phyloP scores from a whole-genome alignment of 805 yeast species.

The Hanseniaspora osmophila region DNA sequence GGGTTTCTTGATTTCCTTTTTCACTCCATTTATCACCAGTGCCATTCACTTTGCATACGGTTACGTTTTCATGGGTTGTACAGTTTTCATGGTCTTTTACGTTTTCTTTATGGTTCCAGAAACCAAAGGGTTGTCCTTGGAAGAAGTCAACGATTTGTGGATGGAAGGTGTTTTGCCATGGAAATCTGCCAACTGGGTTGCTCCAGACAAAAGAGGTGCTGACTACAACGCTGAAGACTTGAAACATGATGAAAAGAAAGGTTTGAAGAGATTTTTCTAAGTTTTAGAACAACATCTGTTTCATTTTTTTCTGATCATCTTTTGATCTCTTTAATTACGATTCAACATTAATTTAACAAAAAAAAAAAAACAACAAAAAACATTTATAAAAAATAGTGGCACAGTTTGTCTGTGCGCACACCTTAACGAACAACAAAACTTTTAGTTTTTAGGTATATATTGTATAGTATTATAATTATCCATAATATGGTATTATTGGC shows the following conservation, averaged over 20 bases:
- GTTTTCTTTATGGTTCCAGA: conserved; percentile 63
- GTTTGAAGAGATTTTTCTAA: conserved; percentile 15
- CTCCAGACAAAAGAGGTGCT: conserved; percentile 27
- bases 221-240: conserved; percentile 18
- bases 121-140: conserved; percentile 70
- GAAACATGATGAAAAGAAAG: conserved; percentile 19
- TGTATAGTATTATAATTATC: too few relatives aligned
- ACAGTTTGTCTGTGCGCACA: too few relatives aligned
- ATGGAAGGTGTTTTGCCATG: conserved; percentile 30
- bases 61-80: conserved; percentile 46
- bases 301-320: too few relatives aligned
- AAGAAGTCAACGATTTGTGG: conserved; percentile 63
- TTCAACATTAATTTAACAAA: too few relatives aligned
- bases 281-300: background rate
- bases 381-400: too few relatives aligned
- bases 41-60: conserved; percentile 64
- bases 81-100: conserved; percentile 44
- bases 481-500: too few relatives aligned
- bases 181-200: conserved; percentile 39
- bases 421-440: too few relatives aligned
- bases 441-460: too few relatives aligned
- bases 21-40: conserved; percentile 59
- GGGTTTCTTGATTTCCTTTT: conserved; percentile 54
- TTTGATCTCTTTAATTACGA: too few relatives aligned
- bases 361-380: too few relatives aligned